Evolutionary conservation across 768 basidiomycete genomes (phyloP).

Genomic region (Leucocoprinus birnbaumii): DNA sequence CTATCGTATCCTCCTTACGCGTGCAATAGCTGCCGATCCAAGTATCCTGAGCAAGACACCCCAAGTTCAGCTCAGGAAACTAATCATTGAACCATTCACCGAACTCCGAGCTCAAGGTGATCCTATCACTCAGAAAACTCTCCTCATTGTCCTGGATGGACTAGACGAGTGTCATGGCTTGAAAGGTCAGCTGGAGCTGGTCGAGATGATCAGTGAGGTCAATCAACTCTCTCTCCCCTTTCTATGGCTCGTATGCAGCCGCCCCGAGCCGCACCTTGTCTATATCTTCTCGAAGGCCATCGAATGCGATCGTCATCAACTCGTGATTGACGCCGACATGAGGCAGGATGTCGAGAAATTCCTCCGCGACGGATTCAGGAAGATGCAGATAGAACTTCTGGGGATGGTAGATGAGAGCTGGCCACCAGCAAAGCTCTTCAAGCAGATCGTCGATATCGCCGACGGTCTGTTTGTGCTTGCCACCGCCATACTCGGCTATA

Average conservation of each 20-base stretch:
- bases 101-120: neutral
- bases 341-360: neutral
- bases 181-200: neutral
- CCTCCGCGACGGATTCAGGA: neutral
- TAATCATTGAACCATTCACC: slow-evolving; percentile 4
- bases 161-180: slow-evolving; percentile 10
- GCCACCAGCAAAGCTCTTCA: neutral
- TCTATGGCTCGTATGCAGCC: slow-evolving; percentile 2
- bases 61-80: slow-evolving; percentile 1
- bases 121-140: neutral
- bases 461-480: neutral
- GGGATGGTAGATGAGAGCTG: neutral
- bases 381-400: neutral
- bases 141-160: slow-evolving; percentile 7
- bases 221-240: neutral
- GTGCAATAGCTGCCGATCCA: neutral
- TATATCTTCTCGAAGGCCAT: neutral
- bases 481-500: neutral
- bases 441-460: neutral
- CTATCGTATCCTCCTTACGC: neutral
- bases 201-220: neutral
- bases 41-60: slow-evolving; percentile 4
- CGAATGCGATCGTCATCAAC: neutral
- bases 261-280: neutral
- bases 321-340: neutral